Base-by-base conservation (phyloP, 805 yeast species). In the Candida awuae region DNA sequence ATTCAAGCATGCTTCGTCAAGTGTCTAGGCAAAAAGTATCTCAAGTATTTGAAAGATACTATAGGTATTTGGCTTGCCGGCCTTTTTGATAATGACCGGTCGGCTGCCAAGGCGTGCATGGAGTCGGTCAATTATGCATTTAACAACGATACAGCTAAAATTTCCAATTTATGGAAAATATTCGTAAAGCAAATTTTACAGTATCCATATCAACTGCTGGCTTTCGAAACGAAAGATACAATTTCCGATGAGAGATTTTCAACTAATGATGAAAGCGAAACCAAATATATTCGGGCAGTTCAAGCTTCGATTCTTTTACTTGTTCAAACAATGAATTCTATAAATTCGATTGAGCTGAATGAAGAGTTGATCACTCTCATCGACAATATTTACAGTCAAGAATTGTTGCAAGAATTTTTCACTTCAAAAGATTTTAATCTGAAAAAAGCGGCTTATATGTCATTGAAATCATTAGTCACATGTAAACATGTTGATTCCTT, bases 31-130 rank as follows among this genome's bases (percentile, higher is more conserved):
- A 84, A 79, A 48, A 61, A 62, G 29, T 75, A 75, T 40, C 64
- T 78, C 19, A 82, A 75, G 47, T 81, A 80, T 55, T 63, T 90
- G 45, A 77, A 76, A 43, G 81, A 82, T 47, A 68, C 83, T 0
- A 66, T 85, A 7, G 92, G 94, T 0, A 61, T 80, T 1, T 76
- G 94, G 77, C 51, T 88, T 5, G 66, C 75, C 20, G 94, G 94
- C 0, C 51, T 70, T 2, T 81, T 68, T 53, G 97, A 90, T 50
- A 52, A 69, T 2, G 97, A 88, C 47, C 56, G 75, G 32, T 44
- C 68, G 2, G 90, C 82, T 0, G 62, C 80, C 0, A 62, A 58
- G 22, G 57, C 76, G 0, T 73, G 86, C 13, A 50, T 52, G 15
- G 56, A 62, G 9, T 63, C 74, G 9, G 55, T 87, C 22, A 55